phyloP scores from a whole-genome alignment of 495 filamentous ascomycete genomes.

The Aspergillus conjunctus region DNA sequence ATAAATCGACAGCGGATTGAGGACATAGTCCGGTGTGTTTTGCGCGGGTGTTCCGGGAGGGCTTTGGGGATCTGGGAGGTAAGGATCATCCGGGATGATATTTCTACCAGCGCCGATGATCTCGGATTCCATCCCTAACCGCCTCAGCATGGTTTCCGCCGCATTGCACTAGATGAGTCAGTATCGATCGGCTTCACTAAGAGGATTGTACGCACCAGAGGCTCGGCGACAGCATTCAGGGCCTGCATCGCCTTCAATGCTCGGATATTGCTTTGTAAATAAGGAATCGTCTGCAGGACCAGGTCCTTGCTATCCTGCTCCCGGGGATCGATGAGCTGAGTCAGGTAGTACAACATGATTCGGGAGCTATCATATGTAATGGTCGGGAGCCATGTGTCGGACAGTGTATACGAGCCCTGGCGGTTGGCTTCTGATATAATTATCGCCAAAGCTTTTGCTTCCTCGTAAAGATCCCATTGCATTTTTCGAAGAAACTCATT shows the following conservation, averaged over 20 bases:
- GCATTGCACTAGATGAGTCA: conserved; percentile 19
- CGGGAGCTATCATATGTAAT: conserved; percentile 39
- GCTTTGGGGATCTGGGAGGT: conserved; percentile 25
- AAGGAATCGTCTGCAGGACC: conserved; percentile 27
- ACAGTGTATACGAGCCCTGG: conserved; percentile 31
- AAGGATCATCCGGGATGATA: conserved; percentile 37
- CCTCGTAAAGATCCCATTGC: conserved; percentile 32
- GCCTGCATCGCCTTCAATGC: conserved; percentile 31
- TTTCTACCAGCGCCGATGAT: conserved; percentile 23
- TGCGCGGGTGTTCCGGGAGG: conserved; percentile 30
- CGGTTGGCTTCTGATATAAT: conserved; percentile 32
- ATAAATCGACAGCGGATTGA: conserved; percentile 37
- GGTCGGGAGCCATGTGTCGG: conserved; percentile 41
- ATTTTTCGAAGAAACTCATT: conserved; percentile 26
- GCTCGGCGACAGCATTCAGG: conserved; percentile 27
- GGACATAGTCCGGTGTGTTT: conserved; percentile 37
- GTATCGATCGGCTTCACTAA: not conserved
- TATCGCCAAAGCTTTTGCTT: conserved; percentile 30
- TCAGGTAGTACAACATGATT: conserved; percentile 39
- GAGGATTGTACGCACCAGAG: conserved; percentile 14
- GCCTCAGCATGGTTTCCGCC: conserved; percentile 35
- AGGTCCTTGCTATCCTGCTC: conserved; percentile 28
- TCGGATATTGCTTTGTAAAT: conserved; percentile 32
- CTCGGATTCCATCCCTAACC: conserved; percentile 34
- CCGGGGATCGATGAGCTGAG: conserved; percentile 34